Base-by-base conservation (phyloP, 2,329 filamentous ascomycete species). In the Ophiostoma fasciatum region DNA sequence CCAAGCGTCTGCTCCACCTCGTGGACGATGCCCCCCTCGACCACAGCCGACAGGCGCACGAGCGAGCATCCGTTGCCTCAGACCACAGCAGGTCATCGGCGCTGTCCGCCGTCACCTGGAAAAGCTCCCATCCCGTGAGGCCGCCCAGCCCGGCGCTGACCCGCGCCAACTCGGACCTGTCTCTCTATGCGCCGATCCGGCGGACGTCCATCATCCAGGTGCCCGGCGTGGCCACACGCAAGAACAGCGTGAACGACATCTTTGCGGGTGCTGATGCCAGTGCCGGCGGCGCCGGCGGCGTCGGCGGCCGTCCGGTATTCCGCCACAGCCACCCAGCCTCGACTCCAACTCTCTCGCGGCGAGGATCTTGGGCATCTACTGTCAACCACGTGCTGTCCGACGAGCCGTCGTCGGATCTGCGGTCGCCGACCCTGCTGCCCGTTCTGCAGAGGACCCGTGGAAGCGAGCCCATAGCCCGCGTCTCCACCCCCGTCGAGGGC, bases 401-500 rank as follows among this genome's bases (percentile, higher is more conserved):
- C n/a, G n/a, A n/a, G n/a, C n/a, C n/a, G n/a, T n/a, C n/a, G n/a
- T n/a, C n/a, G n/a, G n/a, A n/a, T n/a, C n/a, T n/a, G n/a, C n/a
- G n/a, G n/a, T n/a, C n/a, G n/a, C n/a, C n/a, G n/a, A n/a, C n/a
- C n/a, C n/a, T 61, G 48, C 55, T 55, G 17, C 44, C 51, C 4
- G 40, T 43, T 14, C 35, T 39, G 11, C 47, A 36, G 8, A 17
- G 37, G 12, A 31, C 30, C 13, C n/a, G 15, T 13, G 13, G 25
- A 7, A 7, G 4, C 2, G 50, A 51, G 10, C 42, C 48, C 1
- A 39, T 52, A 14, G 54, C 52, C 19, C 56, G 61, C n/a, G 59
- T 54, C 9, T 45, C 55, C 20, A 71, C 67, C 1, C 66, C 73
- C 0, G 64, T 57, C 28, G 71, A 75, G 18, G 51, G 59, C 20